Base-by-base conservation (phyloP, 2,329 filamentous ascomycete genomes). In the Cadophora malorum region DNA sequence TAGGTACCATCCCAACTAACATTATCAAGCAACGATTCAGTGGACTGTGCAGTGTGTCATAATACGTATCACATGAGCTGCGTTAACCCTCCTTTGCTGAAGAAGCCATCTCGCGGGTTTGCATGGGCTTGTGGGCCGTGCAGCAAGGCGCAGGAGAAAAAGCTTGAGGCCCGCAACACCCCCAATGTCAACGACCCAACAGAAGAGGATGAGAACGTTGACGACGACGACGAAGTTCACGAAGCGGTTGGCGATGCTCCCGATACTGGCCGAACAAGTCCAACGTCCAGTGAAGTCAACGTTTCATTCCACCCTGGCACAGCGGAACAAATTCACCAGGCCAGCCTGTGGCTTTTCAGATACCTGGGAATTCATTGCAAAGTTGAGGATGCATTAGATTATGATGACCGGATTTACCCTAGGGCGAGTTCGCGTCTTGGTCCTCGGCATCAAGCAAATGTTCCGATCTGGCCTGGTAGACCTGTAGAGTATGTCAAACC, bases 31-130 rank as follows among this genome's bases (percentile, higher is more conserved):
- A 91, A 92, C 79, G 93, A 98, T 81, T 98, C 96, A 49, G 96
- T 98, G 28, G 95, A 98, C 79, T 99, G 96, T 79, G 96, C 95
- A 55, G 94, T 97, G 65, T 99, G 96, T 80, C 88, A 90, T 77
- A 90, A 94, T 79, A 98, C 95, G 16, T 99, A 97, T 81, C 96
- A 99, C 82, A 98, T 99, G 95, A 93, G 94, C 76, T 99, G 96
- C 79, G 96, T 99, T 66, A 91, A 91, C 69, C 96, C 96, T 50
- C 93, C 94, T 47, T 81, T 99, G 70, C 86, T 94, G 64, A 99
- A 97, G 80, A 99, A 99, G 80, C 96, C 96, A 23, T 97, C 95
- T 58, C 91, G 96, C 79, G 96, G 96, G 49, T 99, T 99, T 81
- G 96, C 94, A 4, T 99, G 96, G 96, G 95, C 96, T 35, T 99